Conservation (phyloP, 2,329 filamentous ascomycete genomes). For the Trichocomaceae sp. region DNA sequence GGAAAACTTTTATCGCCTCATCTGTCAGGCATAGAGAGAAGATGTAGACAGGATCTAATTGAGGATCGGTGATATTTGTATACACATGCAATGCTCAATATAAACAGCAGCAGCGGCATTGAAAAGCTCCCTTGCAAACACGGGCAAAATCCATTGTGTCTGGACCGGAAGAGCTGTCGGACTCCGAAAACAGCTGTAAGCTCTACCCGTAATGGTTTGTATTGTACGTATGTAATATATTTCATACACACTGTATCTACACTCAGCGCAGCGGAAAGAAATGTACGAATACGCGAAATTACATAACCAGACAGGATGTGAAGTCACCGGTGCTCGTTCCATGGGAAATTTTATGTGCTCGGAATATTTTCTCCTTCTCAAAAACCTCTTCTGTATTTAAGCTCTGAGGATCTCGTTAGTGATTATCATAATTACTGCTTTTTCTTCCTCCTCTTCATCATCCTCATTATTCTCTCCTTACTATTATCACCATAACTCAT, state of each 20-base stretch:
- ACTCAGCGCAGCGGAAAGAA: background rate
- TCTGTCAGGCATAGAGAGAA: background rate
- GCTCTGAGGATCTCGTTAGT: background rate
- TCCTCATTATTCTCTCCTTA: background rate
- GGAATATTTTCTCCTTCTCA: background rate
- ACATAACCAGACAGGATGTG: background rate
- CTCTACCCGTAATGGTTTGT: background rate
- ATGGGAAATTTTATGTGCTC: background rate
- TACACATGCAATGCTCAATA: background rate
- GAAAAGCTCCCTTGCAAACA: background rate
- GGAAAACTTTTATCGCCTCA: background rate
- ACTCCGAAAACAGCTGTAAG: constrained; percentile 10
- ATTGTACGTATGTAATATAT: background rate
- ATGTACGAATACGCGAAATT: background rate
- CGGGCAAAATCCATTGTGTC: background rate
- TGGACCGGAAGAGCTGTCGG: constrained; percentile 4
- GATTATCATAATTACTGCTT: background rate
- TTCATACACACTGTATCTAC: background rate
- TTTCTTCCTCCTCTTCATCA: background rate
- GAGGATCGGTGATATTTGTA: background rate
- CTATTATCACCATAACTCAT: background rate
- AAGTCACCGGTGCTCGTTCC: constrained; percentile 3
- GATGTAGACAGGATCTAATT: background rate
- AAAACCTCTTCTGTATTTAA: background rate
- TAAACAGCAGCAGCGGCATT: background rate